Evolutionary conservation across 1,139 yeast species (phyloP).

Genomic region (Suhomyces kunorum): DNA sequence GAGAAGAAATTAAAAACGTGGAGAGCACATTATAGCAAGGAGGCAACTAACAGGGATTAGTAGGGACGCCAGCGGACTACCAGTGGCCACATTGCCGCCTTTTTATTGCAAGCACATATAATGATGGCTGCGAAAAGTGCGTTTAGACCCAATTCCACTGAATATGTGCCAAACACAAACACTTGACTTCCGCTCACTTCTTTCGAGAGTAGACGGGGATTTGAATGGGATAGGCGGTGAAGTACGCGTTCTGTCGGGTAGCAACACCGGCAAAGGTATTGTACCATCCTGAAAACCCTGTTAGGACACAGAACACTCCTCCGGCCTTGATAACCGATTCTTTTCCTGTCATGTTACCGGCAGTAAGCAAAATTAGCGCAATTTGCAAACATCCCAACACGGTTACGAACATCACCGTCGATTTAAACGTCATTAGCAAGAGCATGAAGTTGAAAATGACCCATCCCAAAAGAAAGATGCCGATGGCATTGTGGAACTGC

Average conservation of each 20-base stretch:
- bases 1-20: too few relatives aligned
- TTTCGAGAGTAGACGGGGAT: slow-evolving; percentile 1
- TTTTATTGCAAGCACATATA: neutral
- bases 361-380: slow-evolving; percentile 23
- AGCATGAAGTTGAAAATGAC: slow-evolving; percentile 40
- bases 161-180: too few relatives aligned
- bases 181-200: neutral
- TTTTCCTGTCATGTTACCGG: slow-evolving; percentile 39
- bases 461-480: slow-evolving; percentile 48
- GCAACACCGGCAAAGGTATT: slow-evolving; percentile 40
- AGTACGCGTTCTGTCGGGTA: slow-evolving; percentile 30
- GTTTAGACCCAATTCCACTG: neutral
- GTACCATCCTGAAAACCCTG: slow-evolving; percentile 46
- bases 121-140: neutral
- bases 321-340: slow-evolving; percentile 37
- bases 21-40: too few relatives aligned
- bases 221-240: slow-evolving; percentile 21
- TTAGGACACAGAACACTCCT: slow-evolving; percentile 45
- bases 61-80: too few relatives aligned
- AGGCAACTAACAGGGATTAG: too few relatives aligned
- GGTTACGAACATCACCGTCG: slow-evolving; percentile 41
- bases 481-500: slow-evolving; percentile 38
- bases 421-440: slow-evolving; percentile 37
- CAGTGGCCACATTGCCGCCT: too few relatives aligned
- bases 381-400: neutral